These are phyloP conservation scores for Phytophthora nicotianae DNA, from an alignment of 352 stramenopile genomes.

Conservation along the genomic window DNA sequence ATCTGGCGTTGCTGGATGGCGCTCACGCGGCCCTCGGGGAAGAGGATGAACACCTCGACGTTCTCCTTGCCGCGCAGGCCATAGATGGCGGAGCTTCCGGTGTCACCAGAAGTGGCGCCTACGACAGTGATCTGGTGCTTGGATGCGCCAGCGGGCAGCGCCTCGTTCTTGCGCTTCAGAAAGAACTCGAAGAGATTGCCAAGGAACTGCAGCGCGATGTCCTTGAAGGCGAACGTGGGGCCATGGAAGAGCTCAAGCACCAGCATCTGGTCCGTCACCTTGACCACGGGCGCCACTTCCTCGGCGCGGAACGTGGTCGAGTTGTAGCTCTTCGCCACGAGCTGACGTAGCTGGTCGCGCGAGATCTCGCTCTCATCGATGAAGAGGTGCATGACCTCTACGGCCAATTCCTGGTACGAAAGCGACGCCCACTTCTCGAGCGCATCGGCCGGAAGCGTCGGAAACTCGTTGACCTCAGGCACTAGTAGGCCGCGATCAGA, in stretches of 20 bases:
- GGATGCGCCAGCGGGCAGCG: conserved; percentile 46
- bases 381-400: conserved; percentile 97
- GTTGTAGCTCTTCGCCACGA: conserved; percentile 95
- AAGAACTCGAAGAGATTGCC: conserved; percentile 99
- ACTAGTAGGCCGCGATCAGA: conserved; percentile 85
- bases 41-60: conserved; percentile 99
- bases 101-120: conserved; percentile 98
- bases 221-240: conserved; percentile 99
- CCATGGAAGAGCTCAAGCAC: conserved; percentile 99
- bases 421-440: conserved; percentile 87
- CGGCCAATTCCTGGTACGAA: conserved; percentile 94
- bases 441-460: conserved; percentile 66
- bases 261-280: conserved; percentile 88
- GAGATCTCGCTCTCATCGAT: conserved; percentile 96
- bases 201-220: conserved; percentile 99
- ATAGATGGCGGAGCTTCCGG: conserved; percentile 97
- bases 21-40: conserved; percentile 95
- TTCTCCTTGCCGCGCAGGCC: conserved; percentile 97
- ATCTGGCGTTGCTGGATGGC: conserved; percentile 99
- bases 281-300: conserved; percentile 95
- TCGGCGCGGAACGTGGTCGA: conserved; percentile 89
- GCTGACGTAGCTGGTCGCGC: conserved; percentile 81
- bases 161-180: conserved; percentile 88
- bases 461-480: conserved; percentile 81
- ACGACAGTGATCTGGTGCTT: conserved; percentile 95